Evolutionary conservation across 2,329 filamentous ascomycete species (phyloP).

Genomic region (Exophiala sideris): DNA sequence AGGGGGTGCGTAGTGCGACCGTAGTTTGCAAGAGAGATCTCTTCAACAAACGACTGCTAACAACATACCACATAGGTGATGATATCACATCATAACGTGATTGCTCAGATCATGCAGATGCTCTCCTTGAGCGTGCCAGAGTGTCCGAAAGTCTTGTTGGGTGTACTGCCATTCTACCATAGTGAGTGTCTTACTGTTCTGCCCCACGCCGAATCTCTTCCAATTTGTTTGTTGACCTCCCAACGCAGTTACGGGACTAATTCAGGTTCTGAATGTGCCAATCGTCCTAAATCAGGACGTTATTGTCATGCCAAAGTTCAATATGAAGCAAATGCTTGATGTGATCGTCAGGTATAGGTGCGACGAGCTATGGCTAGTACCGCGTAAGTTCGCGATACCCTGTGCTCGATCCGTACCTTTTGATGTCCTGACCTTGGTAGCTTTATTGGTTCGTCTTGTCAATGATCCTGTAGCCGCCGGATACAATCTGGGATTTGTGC

Average conservation of each 20-base stretch:
- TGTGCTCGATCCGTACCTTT: background rate
- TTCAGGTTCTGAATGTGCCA: conserved; percentile 15
- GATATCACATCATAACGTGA: conserved; percentile 20
- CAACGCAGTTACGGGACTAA: conserved; percentile 12
- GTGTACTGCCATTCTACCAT: conserved; percentile 14
- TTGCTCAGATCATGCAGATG: conserved; percentile 17
- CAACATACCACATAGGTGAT: conserved; percentile 7
- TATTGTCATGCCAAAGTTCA: conserved; percentile 17
- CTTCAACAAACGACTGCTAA: too few relatives aligned
- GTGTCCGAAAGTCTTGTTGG: conserved; percentile 6
- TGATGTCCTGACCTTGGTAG: conserved; percentile 3
- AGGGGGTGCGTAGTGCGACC: conserved; percentile 63
- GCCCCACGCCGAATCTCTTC: background rate
- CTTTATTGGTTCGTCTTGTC: conserved; percentile 15
- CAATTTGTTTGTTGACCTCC: background rate
- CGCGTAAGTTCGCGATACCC: conserved; percentile 9
- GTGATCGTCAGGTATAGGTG: conserved; percentile 15
- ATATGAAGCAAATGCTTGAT: conserved; percentile 17
- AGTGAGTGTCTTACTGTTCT: background rate
- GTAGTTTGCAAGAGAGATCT: too few relatives aligned
- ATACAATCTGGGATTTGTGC: conserved; percentile 57
- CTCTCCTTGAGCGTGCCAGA: conserved; percentile 3
- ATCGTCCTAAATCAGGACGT: conserved; percentile 14
- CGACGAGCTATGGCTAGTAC: conserved; percentile 18
- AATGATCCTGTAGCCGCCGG: conserved; percentile 29